Evolutionary conservation across 169 alveolate genomes (phyloP).

Genomic region (Cryptosporidium muris): DNA sequence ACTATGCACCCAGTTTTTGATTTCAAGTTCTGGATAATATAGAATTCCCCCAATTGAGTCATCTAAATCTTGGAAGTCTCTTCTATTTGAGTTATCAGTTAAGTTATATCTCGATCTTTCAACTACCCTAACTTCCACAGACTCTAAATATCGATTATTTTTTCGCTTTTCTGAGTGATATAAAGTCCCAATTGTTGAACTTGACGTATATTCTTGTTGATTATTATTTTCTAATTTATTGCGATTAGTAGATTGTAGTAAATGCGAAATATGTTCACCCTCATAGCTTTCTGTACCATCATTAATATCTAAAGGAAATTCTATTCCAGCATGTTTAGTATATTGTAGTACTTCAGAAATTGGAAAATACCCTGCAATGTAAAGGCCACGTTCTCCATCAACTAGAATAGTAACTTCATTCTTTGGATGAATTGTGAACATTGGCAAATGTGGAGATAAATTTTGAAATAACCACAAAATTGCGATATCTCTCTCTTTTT

Average conservation of each 20-base stretch:
- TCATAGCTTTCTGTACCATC: slow-evolving; percentile 4
- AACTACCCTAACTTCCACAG: slow-evolving; percentile 68
- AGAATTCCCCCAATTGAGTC: slow-evolving; percentile 29
- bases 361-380: slow-evolving; percentile 44
- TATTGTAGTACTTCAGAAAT: slow-evolving; percentile 43
- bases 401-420: slow-evolving; percentile 81
- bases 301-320: slow-evolving; percentile 31
- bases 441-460: slow-evolving; percentile 82
- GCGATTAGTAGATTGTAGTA: not conserved
- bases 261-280: slow-evolving; percentile 59
- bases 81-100: slow-evolving; percentile 41
- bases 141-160: slow-evolving; percentile 66
- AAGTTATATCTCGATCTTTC: slow-evolving; percentile 57
- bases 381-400: slow-evolving; percentile 82
- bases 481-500: slow-evolving; percentile 74
- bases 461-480: slow-evolving; percentile 73
- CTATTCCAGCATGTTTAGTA: slow-evolving; percentile 49
- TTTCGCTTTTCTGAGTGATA: slow-evolving; percentile 42
- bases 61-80: slow-evolving; percentile 61
- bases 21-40: slow-evolving; percentile 60
- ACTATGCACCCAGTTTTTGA: slow-evolving; percentile 77
- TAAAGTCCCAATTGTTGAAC: slow-evolving; percentile 55
- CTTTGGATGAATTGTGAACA: slow-evolving; percentile 78
- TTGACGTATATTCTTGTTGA: slow-evolving; percentile 70
- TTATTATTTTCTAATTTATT: slow-evolving; percentile 69